A percentile compares a stretch with the other conserved stretches of the same genome.
Evolutionary conservation across 352 stramenopile species (phyloP).

Genomic region (Ophiocytium majus): DNA sequence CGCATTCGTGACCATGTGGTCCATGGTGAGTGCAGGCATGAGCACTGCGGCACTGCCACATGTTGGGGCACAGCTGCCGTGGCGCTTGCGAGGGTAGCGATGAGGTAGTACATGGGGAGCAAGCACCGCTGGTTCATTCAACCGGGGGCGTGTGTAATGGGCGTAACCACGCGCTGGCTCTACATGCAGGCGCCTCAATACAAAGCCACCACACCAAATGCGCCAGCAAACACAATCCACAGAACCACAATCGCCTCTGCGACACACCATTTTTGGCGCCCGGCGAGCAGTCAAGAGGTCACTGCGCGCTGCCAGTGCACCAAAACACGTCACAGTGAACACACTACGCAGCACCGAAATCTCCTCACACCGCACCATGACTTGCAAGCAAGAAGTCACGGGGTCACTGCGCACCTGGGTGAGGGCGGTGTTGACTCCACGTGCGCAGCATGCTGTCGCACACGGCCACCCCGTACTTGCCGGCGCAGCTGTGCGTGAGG

Average conservation of each 20-base stretch:
- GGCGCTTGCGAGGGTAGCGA: no score
- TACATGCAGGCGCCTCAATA: no score
- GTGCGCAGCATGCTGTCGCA: slow-evolving; percentile 32
- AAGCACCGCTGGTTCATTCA: no score
- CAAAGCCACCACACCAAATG: no score
- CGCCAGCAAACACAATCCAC: no score
- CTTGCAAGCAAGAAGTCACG: slow-evolving; percentile 13
- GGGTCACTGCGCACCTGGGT: slow-evolving; percentile 25
- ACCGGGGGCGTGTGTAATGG: no score
- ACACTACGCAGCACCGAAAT: not conserved
- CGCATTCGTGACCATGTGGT: not conserved
- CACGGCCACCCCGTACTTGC: slow-evolving; percentile 21
- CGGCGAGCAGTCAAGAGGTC: not conserved
- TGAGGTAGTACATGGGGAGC: no score
- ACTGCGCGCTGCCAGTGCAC: not conserved
- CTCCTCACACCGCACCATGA: not conserved
- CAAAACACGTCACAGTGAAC: not conserved
- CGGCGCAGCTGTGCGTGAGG: slow-evolving; percentile 42
- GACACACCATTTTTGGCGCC: not conserved
- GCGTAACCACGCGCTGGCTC: no score
- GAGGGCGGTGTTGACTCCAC: slow-evolving; percentile 32
- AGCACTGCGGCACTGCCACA: not conserved
- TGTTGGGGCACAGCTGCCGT: not conserved
- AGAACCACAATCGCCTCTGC: no score
- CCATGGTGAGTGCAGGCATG: not conserved